Conservation (phyloP, 1,139 yeast species). For the Meyerozyma athensensis region DNA sequence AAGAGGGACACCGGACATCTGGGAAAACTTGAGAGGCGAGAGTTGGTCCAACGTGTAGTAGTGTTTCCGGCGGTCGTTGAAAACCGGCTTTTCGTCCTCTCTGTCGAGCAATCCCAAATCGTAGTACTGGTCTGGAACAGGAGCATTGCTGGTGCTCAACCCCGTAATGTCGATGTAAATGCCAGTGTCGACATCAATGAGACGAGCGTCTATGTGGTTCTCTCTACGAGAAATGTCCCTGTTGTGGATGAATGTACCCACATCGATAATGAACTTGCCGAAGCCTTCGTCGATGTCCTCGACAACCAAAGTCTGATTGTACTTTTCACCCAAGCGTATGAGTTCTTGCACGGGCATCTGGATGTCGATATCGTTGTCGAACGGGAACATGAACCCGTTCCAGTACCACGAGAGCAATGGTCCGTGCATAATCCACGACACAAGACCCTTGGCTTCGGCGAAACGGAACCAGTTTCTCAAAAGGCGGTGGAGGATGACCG, state of each 20-base stretch:
- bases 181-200: constrained; percentile 19
- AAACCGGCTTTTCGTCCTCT: constrained; percentile 11
- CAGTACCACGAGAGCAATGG: constrained; percentile 19
- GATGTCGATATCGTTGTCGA: constrained; percentile 20
- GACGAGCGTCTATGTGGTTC: constrained; percentile 19
- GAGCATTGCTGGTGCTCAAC: constrained; percentile 8
- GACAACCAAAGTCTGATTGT: constrained; percentile 16
- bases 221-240: constrained; percentile 14
- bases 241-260: constrained; percentile 14
- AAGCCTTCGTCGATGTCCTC: constrained; percentile 14
- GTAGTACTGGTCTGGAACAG: constrained; percentile 11
- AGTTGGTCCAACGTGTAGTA: constrained; percentile 19
- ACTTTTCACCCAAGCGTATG: constrained; percentile 13
- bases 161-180: constrained; percentile 20
- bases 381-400: constrained; percentile 19
- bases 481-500: constrained; percentile 25
- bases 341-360: constrained; percentile 19
- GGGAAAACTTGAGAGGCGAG: constrained; percentile 19
- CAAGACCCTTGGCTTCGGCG: constrained; percentile 31
- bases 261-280: constrained; percentile 15
- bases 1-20: constrained; percentile 26
- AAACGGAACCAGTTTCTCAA: constrained; percentile 32
- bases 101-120: constrained; percentile 8
- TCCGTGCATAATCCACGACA: constrained; percentile 22
- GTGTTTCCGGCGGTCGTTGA: constrained; percentile 22